Evolutionary conservation across 148 eudicot species (phyloP), one percentile per base, ranked within the genome.

Genomic region (Rhododendron ferrugineum): DNA sequence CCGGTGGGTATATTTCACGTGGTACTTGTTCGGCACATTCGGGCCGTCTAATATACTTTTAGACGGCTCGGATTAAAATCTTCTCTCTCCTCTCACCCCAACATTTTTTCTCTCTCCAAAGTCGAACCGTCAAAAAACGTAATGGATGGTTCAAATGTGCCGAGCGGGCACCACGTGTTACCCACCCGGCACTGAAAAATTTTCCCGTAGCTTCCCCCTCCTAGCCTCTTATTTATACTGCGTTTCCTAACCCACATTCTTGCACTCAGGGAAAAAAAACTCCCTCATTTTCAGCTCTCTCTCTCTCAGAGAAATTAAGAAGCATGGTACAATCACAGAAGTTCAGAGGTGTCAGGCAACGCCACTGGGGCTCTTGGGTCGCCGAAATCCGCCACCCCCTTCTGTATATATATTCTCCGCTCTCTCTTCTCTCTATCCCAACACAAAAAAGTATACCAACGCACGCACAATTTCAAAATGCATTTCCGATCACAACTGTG

Each of bases 281-380:
- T 40, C 26, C 79, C 49, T 22, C 22, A 75, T 40, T 75, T 75
- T 40, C 49, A 37, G 28, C 46, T 74, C 47, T 72, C 36, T 34
- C 36, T 34, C 36, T 13, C 77, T 72, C 44, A 6, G 6, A 40
- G 1, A 46, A 46, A 46, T 46, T 18, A 5, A 54, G 1, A 7
- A 22, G 44, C 28, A 91, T 92, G 94, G 92, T 90, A 91, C 92
- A 82, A 23, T 78, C 93, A n/a, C 90, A 88, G 89, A 92, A 92
- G 90, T 92, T 90, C 91, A 92, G 94, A 89, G 94, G 94, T 11
- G 94, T 92, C 89, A 87, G 93, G 91, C 94, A 92, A 77, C 94
- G 94, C 80, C 93, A 92, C 85, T 92, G 93, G 94, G 94, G 94
- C 78, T 92, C 94, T 73, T 92, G 94, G 94, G 94, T 92, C 11